Base-by-base conservation (phyloP, 2,329 filamentous ascomycete species). In the Tolypocladium capitatum region DNA sequence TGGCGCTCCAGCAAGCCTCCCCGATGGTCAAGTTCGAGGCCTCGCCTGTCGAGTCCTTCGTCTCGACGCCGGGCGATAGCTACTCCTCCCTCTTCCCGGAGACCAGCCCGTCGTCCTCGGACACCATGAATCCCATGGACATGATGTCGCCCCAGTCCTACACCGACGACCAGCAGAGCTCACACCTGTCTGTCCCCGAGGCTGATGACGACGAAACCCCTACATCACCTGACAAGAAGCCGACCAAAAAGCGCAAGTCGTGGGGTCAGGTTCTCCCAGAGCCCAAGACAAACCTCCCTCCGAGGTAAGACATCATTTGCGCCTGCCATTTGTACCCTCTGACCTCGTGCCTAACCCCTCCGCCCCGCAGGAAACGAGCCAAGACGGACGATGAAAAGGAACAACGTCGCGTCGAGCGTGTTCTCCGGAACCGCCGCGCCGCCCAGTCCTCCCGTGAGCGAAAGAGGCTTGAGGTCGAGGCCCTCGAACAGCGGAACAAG, bases 331-430 rank as follows among this genome's bases (percentile, higher is more conserved):
- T 7, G 36, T 32, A 10, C 18, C 16, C 35, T 11, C 14, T n/a
- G 36, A 20, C 18, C 5, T 30, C 20, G 27, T 18, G 24, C 16
- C 38, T 30, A 3, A 42, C 16, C 38, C 14, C 2, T 18, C 38
- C 55, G 60, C 46, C 9, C 45, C 50, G 8, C 53, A 88, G 86
- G 56, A 98, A 98, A 80, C 88, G 92, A 52, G 92, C 92, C 58
- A 98, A 97, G 78, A 98, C 92, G 3, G 91, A 94, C 60, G 92
- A 96, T 61, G 92, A 98, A 69, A 98, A 98, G 71, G 92, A 97
- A 69, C 92, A 98, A 68, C 85, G 92, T 41, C 86, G 92, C 52
- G 94, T 97, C 48, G 92, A 98, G 73, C 87, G 92, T 52, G 92
- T 98, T 55, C 87, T 97, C 58, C 84, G 92, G 41, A 98, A 98